A percentile compares a stretch with the other conserved stretches of the same genome.
Evolutionary conservation across 768 basidiomycete genomes (phyloP).

Genomic region (Tulasnella calospora): DNA sequence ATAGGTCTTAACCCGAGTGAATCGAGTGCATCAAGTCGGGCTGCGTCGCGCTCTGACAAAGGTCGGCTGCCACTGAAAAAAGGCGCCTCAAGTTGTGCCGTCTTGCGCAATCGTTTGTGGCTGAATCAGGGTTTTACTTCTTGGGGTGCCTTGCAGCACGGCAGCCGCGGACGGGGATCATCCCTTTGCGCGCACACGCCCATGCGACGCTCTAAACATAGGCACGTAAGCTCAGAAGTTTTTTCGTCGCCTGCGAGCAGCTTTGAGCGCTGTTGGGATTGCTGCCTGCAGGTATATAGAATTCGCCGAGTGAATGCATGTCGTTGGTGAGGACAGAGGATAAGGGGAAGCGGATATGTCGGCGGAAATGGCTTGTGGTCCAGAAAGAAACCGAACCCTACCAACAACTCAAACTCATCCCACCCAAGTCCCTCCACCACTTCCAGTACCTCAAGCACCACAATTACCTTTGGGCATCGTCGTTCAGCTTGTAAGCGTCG

Average conservation of each 20-base stretch:
- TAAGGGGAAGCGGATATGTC: neutral
- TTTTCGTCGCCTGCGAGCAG: neutral
- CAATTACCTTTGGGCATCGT: neutral
- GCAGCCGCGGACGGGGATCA: neutral
- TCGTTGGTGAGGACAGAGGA: neutral
- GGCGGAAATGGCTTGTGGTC: neutral
- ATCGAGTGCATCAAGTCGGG: no score
- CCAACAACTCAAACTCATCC: constrained; percentile 10
- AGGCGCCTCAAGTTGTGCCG: neutral
- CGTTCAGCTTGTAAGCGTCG: neutral
- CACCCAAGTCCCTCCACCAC: constrained; percentile 4
- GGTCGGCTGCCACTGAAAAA: neutral
- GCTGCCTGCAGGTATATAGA: neutral
- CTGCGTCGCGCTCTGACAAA: neutral
- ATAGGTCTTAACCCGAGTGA: no score
- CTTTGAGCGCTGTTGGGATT: neutral
- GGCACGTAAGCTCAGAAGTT: neutral
- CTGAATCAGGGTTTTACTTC: neutral
- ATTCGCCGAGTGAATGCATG: neutral
- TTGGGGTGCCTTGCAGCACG: neutral
- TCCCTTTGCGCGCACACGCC: neutral
- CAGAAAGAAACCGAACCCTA: constrained; percentile 11
- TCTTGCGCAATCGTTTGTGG: neutral
- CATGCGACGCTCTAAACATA: neutral
- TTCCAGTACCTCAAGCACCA: neutral